A percentile compares a stretch with the other conserved stretches of the same genome.
Evolutionary conservation across 2,329 filamentous ascomycete species (phyloP).

Genomic region (Trichoderma polysporum): DNA sequence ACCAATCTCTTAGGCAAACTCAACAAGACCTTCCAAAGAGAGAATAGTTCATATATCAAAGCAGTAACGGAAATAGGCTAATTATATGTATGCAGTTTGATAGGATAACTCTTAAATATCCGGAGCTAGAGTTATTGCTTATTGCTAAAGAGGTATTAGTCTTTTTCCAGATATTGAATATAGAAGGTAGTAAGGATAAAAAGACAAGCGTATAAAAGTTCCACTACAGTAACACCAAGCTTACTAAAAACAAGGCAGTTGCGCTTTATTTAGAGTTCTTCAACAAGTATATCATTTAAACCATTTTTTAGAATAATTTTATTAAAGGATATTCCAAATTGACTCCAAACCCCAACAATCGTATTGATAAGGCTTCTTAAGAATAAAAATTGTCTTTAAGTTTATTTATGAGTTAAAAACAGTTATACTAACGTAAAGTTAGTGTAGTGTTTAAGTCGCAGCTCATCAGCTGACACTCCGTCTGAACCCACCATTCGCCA

Average conservation of each 20-base stretch:
- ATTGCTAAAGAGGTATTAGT: neutral
- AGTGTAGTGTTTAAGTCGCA: no score
- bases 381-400: no score
- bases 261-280: conserved; percentile 22
- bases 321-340: no score
- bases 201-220: neutral
- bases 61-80: neutral
- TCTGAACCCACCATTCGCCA: no score
- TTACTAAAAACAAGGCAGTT: neutral
- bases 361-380: no score
- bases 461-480: no score
- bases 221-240: neutral
- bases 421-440: no score
- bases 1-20: neutral
- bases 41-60: neutral
- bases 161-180: neutral
- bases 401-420: no score
- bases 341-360: no score
- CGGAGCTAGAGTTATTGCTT: neutral
- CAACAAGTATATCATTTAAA: no score
- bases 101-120: neutral
- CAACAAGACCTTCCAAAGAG: neutral
- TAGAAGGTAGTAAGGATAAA: neutral
- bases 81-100: neutral
- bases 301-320: no score